Evolutionary conservation across 1,284 basidiomycete genomes (phyloP).

Genomic region (Cryptococcus sp.): DNA sequence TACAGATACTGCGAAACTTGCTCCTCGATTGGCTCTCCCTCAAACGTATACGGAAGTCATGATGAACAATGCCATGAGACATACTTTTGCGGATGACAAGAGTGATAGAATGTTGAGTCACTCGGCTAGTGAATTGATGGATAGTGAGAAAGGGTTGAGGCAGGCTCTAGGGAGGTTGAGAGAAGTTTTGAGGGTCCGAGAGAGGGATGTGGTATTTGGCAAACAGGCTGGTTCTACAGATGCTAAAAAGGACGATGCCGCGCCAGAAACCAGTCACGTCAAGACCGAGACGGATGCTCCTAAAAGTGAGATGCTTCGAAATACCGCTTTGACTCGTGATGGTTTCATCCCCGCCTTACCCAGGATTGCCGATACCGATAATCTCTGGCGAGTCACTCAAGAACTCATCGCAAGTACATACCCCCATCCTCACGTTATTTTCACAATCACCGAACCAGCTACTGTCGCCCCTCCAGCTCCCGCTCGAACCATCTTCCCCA

Average conservation of each 20-base stretch:
- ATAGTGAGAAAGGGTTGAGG: constrained; percentile 46
- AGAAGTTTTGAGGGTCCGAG: constrained; percentile 35
- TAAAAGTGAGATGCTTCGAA: neutral
- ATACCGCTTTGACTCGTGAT: neutral
- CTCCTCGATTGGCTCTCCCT: constrained; percentile 40
- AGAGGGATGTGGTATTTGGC: constrained; percentile 30
- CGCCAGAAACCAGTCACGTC: neutral
- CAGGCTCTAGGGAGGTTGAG: constrained; percentile 42
- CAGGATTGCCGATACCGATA: constrained; percentile 41
- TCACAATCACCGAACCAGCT: constrained; percentile 22
- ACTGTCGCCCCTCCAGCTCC: constrained; percentile 11
- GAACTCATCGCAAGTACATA: constrained; percentile 29
- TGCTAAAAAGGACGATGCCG: constrained; percentile 5
- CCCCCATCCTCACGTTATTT: constrained; percentile 22
- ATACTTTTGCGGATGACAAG: constrained; percentile 45
- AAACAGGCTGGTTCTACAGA: constrained; percentile 1
- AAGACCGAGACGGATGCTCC: constrained; percentile 3
- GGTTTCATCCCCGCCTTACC: constrained; percentile 30
- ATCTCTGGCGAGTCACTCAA: constrained; percentile 43
- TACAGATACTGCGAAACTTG: constrained; percentile 35
- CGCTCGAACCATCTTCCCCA: neutral
- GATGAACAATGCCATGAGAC: constrained; percentile 41
- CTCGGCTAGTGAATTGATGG: constrained; percentile 46
- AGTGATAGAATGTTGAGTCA: constrained; percentile 45
- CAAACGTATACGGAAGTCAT: constrained; percentile 45